Conservation (phyloP, 257 asterid species). For the Solanum appendiculatum region DNA sequence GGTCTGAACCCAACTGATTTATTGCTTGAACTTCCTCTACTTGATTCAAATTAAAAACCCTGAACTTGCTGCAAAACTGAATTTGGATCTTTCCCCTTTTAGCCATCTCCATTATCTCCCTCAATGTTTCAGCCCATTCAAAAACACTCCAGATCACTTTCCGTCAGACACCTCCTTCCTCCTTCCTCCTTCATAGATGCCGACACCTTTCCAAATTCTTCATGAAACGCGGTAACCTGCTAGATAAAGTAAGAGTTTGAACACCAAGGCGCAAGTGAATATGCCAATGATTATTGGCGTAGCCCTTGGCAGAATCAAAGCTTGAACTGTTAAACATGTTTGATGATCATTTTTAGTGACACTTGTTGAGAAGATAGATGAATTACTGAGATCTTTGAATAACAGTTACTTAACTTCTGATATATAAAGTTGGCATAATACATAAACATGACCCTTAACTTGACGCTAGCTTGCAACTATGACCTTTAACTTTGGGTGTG, state of each 20-base stretch:
- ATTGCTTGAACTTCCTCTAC: background rate
- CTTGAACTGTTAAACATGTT: background rate
- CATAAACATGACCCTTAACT: no score
- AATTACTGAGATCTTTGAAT: background rate
- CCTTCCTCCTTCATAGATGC: background rate
- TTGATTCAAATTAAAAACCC: background rate
- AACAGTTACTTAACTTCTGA: background rate
- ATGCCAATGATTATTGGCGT: background rate
- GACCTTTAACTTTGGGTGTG: no score
- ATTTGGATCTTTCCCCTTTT: background rate
- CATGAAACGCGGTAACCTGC: no score
- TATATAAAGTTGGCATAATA: background rate
- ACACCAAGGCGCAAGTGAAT: background rate
- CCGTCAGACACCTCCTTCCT: background rate
- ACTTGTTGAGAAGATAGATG: background rate
- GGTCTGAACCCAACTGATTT: background rate
- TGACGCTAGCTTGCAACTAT: no score
- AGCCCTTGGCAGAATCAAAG: background rate
- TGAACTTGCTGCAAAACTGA: background rate
- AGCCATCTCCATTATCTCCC: background rate
- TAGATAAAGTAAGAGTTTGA: background rate
- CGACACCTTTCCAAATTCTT: background rate
- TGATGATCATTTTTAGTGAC: background rate
- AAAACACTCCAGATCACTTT: background rate
- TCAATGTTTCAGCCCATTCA: background rate